These are phyloP conservation scores for Telfairia occidentalis DNA, from an alignment of 331 rosid species.

Conservation along the genomic window DNA sequence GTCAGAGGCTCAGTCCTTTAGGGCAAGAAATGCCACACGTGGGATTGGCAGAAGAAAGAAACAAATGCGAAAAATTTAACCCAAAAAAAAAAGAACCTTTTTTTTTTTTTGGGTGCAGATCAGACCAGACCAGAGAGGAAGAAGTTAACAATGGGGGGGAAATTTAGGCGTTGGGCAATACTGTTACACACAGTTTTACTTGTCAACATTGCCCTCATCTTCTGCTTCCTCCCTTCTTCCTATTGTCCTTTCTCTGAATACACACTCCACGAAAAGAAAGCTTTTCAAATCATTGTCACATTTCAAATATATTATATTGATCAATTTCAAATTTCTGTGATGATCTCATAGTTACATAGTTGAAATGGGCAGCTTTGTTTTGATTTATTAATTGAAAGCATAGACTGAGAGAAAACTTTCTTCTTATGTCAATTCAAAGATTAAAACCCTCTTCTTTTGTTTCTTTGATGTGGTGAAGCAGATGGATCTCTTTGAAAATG, in stretches of 20 bases:
- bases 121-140: background rate
- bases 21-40: conserved; percentile 15
- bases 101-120: background rate
- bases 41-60: conserved; percentile 13
- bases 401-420: background rate
- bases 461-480: background rate
- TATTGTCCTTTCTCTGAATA: background rate
- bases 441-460: background rate
- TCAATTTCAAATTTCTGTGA: background rate
- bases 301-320: background rate
- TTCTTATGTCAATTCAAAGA: no score
- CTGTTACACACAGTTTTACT: conserved; percentile 7
- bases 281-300: background rate
- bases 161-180: conserved; percentile 7
- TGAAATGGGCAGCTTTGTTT: background rate
- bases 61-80: background rate
- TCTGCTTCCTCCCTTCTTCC: background rate
- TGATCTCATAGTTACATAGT: background rate
- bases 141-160: conserved; percentile 5
- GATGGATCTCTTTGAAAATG: background rate
- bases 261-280: background rate
- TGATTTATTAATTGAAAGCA: background rate
- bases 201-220: conserved; percentile 10
- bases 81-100: background rate
- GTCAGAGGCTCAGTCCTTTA: conserved; percentile 12